Conservation (phyloP, 371 early-diverging fungal species). For the Syncephalastrum monosporum region DNA sequence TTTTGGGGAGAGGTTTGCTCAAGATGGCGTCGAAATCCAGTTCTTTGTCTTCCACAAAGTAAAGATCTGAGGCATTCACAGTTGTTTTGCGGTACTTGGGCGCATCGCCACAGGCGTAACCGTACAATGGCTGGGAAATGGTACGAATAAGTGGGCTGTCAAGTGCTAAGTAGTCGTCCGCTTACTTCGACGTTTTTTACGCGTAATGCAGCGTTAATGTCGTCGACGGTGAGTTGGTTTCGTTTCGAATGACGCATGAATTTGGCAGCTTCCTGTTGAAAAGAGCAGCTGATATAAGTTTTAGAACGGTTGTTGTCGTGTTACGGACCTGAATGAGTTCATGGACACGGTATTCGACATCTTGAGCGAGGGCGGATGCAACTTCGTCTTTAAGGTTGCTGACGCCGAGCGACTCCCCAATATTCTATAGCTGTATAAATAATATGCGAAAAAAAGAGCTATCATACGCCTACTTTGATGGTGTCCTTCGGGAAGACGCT, state of each 20-base stretch:
- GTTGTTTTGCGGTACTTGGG: conserved; percentile 74
- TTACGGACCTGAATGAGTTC: conserved; percentile 85
- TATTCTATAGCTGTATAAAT: conserved; percentile 46
- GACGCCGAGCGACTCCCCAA: conserved; percentile 93
- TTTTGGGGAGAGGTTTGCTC: conserved; percentile 89
- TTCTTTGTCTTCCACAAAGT: conserved; percentile 97
- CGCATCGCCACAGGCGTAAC: conserved; percentile 81
- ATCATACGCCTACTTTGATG: conserved; percentile 29
- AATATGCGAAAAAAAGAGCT: background rate
- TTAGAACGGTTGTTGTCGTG: background rate
- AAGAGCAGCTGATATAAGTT: background rate
- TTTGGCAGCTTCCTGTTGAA: conserved; percentile 88
- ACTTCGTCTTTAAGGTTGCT: conserved; percentile 91
- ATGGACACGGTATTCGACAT: conserved; percentile 96
- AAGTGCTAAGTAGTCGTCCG: too few species aligned
- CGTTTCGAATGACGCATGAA: conserved; percentile 98
- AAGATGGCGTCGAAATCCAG: conserved; percentile 93
- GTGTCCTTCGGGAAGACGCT: conserved; percentile 53
- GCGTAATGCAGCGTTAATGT: conserved; percentile 95
- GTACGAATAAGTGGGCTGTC: background rate
- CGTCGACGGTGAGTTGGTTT: conserved; percentile 84
- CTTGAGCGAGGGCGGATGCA: conserved; percentile 87
- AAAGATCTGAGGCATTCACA: conserved; percentile 70
- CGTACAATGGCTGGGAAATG: conserved; percentile 85
- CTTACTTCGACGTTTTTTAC: conserved; percentile 94